Conservation (phyloP, 2,329 filamentous ascomycete species). For the Microcyclospora pomicola region DNA sequence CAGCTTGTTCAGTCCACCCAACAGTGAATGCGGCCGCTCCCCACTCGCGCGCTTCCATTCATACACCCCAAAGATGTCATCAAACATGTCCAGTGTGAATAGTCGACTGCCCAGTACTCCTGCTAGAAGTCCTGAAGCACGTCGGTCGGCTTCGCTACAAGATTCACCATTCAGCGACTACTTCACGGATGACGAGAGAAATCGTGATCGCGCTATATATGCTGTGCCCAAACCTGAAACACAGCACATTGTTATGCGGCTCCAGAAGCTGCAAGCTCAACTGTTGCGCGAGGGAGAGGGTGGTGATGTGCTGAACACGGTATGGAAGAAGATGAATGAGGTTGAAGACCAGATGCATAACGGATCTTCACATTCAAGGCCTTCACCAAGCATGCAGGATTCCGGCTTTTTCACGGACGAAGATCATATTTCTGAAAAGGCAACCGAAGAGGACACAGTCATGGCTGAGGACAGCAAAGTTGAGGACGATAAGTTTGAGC, state of each 20-base stretch:
- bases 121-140: no score
- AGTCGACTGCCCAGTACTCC: no score
- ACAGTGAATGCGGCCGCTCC: slow-evolving; percentile 1
- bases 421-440: neutral
- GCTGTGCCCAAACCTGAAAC: slow-evolving; percentile 15
- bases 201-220: slow-evolving; percentile 8
- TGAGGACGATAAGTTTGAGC: slow-evolving; percentile 2
- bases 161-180: slow-evolving; percentile 30
- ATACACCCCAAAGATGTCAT: neutral
- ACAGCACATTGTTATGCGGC: slow-evolving; percentile 23
- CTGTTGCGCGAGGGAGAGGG: slow-evolving; percentile 18
- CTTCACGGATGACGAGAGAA: slow-evolving; percentile 25
- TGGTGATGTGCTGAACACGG: slow-evolving; percentile 12
- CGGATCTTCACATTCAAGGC: slow-evolving; percentile 14
- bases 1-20: slow-evolving; percentile 4
- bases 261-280: slow-evolving; percentile 24
- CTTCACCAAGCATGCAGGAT: slow-evolving; percentile 17
- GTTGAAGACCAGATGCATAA: slow-evolving; percentile 20
- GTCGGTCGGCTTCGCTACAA: slow-evolving; percentile 8
- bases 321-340: slow-evolving; percentile 17
- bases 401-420: slow-evolving; percentile 21
- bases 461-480: neutral
- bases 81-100: neutral
- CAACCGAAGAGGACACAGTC: slow-evolving; percentile 3
- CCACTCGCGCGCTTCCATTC: slow-evolving; percentile 2